phyloP scores from a whole-genome alignment of 1,284 basidiomycete species.

The Sanghuangporus sanghuang region DNA sequence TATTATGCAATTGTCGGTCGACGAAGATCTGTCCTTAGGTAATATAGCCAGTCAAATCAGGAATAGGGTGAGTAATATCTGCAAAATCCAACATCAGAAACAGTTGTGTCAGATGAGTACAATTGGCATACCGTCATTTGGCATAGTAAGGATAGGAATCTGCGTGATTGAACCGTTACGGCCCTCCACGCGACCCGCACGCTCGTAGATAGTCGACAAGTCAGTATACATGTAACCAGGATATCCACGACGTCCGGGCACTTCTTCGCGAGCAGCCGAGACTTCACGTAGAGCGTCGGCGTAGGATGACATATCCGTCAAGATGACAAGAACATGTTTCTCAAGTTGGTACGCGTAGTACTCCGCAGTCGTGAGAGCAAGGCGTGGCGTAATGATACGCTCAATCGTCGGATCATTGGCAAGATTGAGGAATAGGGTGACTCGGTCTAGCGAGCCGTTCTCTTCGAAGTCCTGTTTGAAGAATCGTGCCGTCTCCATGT shows the following conservation, averaged over 20 bases:
- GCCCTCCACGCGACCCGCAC: slow-evolving; percentile 96
- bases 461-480: slow-evolving; percentile 99
- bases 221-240: slow-evolving; percentile 99
- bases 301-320: slow-evolving; percentile 99
- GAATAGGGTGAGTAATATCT: slow-evolving; percentile 99
- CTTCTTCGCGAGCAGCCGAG: slow-evolving; percentile 98
- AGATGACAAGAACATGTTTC: slow-evolving; percentile 98
- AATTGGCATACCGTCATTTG: slow-evolving; percentile 82
- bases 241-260: slow-evolving; percentile 99
- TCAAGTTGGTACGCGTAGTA: slow-evolving; percentile 99
- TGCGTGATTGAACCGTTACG: slow-evolving; percentile 99
- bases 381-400: slow-evolving; percentile 98
- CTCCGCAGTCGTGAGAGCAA: slow-evolving; percentile 97
- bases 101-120: background rate
- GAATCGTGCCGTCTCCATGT: slow-evolving; percentile 99
- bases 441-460: slow-evolving; percentile 96
- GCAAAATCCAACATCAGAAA: slow-evolving; percentile 17
- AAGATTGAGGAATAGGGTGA: slow-evolving; percentile 97
- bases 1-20: slow-evolving; percentile 90
- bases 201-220: slow-evolving; percentile 98
- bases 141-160: slow-evolving; percentile 99
- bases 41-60: slow-evolving; percentile 99
- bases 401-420: slow-evolving; percentile 99
- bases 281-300: slow-evolving; percentile 97
- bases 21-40: slow-evolving; percentile 99